phyloP scores from a whole-genome alignment of 2,329 filamentous ascomycete species.

The Stagonosporopsis cucurbitacearum region DNA sequence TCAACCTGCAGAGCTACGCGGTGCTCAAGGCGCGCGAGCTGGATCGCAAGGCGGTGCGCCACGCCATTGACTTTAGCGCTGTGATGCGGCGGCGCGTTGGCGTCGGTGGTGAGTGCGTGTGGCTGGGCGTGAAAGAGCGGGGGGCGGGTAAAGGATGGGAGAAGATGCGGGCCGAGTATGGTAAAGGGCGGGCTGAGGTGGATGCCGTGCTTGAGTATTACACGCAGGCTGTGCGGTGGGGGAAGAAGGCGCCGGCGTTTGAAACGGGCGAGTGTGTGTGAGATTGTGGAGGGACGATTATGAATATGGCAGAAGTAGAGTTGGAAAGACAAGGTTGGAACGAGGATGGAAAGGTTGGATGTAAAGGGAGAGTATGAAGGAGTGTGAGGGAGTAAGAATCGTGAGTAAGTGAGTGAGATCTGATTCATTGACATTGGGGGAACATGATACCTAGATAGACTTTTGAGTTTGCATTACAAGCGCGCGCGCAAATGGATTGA shows the following conservation, averaged over 20 bases:
- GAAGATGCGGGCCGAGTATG: slow-evolving; percentile 26
- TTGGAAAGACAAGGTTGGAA: too few relatives aligned
- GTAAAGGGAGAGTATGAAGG: too few relatives aligned
- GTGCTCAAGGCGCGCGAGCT: slow-evolving; percentile 27
- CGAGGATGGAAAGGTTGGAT: too few relatives aligned
- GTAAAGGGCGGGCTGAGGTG: slow-evolving; percentile 18
- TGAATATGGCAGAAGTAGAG: too few relatives aligned
- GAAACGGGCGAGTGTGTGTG: slow-evolving; percentile 31
- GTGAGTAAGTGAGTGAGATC: too few relatives aligned
- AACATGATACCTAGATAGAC: slow-evolving; percentile 14
- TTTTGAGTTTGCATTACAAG: neutral
- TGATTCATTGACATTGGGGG: neutral
- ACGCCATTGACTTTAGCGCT: slow-evolving; percentile 33
- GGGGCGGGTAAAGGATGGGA: slow-evolving; percentile 10
- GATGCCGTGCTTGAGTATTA: slow-evolving; percentile 34
- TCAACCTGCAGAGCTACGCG: slow-evolving; percentile 33
- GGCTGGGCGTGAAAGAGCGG: slow-evolving; percentile 17
- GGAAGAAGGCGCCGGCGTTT: slow-evolving; percentile 24
- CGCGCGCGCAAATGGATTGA: neutral
- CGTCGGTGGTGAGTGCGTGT: slow-evolving; percentile 23
- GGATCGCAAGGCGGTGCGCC: slow-evolving; percentile 29
- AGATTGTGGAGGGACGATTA: neutral
- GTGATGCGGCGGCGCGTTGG: slow-evolving; percentile 31
- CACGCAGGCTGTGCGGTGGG: slow-evolving; percentile 32
- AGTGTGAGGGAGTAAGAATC: too few relatives aligned